Evolutionary conservation across 208 protist genomes (phyloP).

Genomic region (Trypanosoma platydactyli): DNA sequence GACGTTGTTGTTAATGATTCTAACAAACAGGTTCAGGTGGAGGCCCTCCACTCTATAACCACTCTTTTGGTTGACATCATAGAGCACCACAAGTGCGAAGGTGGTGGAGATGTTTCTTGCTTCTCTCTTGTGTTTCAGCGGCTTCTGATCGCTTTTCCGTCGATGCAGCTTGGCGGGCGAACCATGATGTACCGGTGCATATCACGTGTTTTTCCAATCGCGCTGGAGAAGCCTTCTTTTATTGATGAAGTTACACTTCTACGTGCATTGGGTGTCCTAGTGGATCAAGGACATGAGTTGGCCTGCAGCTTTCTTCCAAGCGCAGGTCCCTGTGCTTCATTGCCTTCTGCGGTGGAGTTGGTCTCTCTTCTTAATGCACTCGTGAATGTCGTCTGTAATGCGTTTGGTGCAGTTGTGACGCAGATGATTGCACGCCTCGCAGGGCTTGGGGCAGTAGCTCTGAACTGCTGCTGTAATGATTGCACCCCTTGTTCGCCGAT

Average conservation of each 20-base stretch:
- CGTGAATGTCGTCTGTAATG: conserved; percentile 33
- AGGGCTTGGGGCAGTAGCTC: neutral
- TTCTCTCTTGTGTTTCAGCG: conserved; percentile 9
- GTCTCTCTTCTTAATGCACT: conserved; percentile 42
- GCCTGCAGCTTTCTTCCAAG: conserved; percentile 26
- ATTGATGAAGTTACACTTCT: conserved; percentile 9
- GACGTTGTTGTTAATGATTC: conserved; percentile 24
- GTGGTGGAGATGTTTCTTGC: neutral
- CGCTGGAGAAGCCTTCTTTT: neutral
- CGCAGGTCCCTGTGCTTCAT: conserved; percentile 19
- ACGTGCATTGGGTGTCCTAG: conserved; percentile 2
- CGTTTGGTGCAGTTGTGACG: conserved; percentile 10
- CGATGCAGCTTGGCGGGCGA: conserved; percentile 15
- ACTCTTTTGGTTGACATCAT: conserved; percentile 1
- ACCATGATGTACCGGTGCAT: conserved; percentile 14
- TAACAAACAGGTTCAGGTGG: conserved; percentile 40
- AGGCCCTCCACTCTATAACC: conserved; percentile 34
- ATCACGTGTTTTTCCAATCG: conserved; percentile 12
- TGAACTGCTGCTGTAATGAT: conserved; percentile 12
- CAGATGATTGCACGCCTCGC: conserved; percentile 2
- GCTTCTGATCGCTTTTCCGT: conserved; percentile 16
- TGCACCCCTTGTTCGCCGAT: neutral
- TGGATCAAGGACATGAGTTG: conserved; percentile 18
- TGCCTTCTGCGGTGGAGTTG: conserved; percentile 29
- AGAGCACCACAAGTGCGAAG: neutral